phyloP scores from a whole-genome alignment of 345 rosid genomes.

The Populus euphratica region DNA sequence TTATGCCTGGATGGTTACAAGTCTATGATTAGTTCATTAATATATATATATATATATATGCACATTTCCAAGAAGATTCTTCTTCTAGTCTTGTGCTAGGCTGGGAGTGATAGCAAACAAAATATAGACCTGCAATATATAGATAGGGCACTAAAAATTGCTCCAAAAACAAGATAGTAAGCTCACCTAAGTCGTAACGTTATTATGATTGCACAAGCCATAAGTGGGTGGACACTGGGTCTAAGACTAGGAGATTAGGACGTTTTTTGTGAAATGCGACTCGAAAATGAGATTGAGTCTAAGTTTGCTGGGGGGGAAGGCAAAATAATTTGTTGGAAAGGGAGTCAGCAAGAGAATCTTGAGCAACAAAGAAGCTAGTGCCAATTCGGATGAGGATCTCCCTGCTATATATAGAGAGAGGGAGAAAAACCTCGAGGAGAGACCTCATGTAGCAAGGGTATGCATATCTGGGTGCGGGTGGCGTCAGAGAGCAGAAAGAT shows the following conservation, averaged over 20 bases:
- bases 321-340: neutral
- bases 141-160: too few relatives aligned
- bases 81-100: neutral
- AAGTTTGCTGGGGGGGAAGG: too few relatives aligned
- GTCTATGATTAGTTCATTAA: neutral
- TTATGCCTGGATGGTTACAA: neutral
- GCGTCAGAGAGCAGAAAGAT: slow-evolving; percentile 17
- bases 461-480: neutral
- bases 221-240: too few relatives aligned
- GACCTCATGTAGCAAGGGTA: neutral
- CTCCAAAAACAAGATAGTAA: too few relatives aligned
- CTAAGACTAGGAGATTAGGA: too few relatives aligned
- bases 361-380: neutral
- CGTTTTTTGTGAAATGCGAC: neutral
- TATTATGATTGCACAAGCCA: too few relatives aligned
- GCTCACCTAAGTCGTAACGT: too few relatives aligned
- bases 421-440: neutral
- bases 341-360: neutral
- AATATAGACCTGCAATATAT: too few relatives aligned
- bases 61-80: neutral
- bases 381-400: neutral
- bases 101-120: neutral
- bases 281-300: neutral
- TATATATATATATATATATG: neutral
- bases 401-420: neutral